These are phyloP conservation scores for Kwoniella shandongensis DNA, from an alignment of 768 basidiomycete species.

Conservation along the genomic window DNA sequence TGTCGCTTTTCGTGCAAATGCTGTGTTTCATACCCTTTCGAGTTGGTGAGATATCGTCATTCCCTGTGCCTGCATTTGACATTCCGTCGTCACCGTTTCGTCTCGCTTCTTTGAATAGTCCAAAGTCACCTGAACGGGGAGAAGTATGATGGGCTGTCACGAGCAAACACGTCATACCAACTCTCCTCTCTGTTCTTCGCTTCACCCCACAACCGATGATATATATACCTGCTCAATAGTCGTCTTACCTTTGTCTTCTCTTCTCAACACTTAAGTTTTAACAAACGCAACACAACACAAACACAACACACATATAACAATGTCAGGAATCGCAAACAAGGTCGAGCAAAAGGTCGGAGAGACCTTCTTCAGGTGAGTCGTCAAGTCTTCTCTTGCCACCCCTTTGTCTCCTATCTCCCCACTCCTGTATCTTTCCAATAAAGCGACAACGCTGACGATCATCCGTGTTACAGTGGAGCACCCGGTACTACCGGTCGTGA, in stretches of 20 bases:
- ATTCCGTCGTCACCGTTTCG: background rate
- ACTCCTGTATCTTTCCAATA: background rate
- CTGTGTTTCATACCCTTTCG: too few relatives aligned
- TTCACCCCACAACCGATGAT: too few relatives aligned
- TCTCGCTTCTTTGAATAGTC: too few relatives aligned
- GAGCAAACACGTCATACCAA: too few relatives aligned
- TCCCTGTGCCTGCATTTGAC: background rate
- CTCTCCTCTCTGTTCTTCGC: too few relatives aligned
- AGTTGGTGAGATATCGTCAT: too few relatives aligned
- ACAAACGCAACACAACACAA: background rate
- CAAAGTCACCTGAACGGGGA: too few relatives aligned
- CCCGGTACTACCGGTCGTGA: constrained; percentile 46
- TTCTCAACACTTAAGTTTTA: background rate
- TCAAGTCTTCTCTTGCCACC: too few relatives aligned
- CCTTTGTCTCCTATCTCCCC: background rate
- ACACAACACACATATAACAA: constrained; percentile 9
- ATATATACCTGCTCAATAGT: too few relatives aligned
- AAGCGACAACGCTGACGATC: background rate
- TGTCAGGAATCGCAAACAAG: constrained; percentile 13
- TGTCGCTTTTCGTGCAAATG: constrained; percentile 2
- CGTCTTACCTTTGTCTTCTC: too few relatives aligned
- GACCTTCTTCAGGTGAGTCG: constrained; percentile 25
- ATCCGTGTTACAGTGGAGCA: constrained; percentile 27
- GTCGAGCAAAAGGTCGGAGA: constrained; percentile 12
- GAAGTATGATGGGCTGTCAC: too few relatives aligned